Base-by-base conservation (phyloP, 371 early-diverging fungal genomes). In the Mortierella sp. region DNA sequence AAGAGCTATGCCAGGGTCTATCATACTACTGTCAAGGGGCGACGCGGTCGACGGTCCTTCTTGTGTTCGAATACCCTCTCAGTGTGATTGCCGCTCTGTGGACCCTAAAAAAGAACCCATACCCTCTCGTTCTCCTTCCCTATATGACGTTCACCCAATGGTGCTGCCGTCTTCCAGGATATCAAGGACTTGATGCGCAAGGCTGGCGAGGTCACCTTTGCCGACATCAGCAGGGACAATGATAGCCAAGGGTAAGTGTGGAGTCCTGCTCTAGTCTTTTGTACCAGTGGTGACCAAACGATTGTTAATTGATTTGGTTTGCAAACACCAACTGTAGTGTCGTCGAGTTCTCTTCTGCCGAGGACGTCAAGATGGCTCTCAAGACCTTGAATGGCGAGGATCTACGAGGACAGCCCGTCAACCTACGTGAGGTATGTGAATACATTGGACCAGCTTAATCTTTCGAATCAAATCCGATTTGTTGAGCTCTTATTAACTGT, bases 151-250 rank as follows among this genome's bases (percentile, higher is more conserved):
- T 46, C 53, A 46, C 29, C 29, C 63, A 28, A 50, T 14, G 54
- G 21, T 50, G 61, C 63, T n/a, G n/a, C 58, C 50, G 57, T 48
- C 44, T 63, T 82, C 74, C 82, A 97, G 96, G 97, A 95, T 84
- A 88, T 98, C 83, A 98, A 98, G 85, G 97, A 97, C 80, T 85
- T 95, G 79, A 92, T 96, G 87, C 93, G 96, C 74, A 92, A 93
- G 71, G 97, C 95, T 57, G 97, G 97, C 63, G 95, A 96, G 79
- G 97, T 98, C 12, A 88, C 91, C 39, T 98, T 94, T 85, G 91
- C 98, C 29, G 95, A 96, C 76, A 89, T 94, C 37, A 90, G 89
- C 82, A 88, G 87, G 71, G 86, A 87, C 56, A 87, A 92, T 46
- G 90, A 92, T 40, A 92, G 94, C 29, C 91, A 93, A 79, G 98